Conservation (phyloP, 306 rosid genomes). For the Cicer arietinum region DNA sequence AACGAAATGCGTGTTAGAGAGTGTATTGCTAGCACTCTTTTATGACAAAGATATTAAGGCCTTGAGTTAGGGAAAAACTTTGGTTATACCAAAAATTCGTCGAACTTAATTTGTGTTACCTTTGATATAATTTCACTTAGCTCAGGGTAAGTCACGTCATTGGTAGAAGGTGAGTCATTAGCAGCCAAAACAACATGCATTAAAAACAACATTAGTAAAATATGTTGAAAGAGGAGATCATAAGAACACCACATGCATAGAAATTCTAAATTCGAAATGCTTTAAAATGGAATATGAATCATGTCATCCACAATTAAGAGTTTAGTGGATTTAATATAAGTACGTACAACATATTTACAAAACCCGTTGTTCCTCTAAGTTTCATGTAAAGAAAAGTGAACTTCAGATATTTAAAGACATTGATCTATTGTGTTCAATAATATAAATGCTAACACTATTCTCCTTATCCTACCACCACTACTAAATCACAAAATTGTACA, state of each 20-base stretch:
- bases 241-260: conserved; percentile 1
- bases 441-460: too few relatives aligned
- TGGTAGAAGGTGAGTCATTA: conserved; percentile 90
- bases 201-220: conserved; percentile 28
- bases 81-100: conserved; percentile 7
- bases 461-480: too few relatives aligned
- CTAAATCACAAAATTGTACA: too few relatives aligned
- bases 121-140: conserved; percentile 74
- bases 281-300: neutral
- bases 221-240: conserved; percentile 33
- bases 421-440: neutral
- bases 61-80: conserved; percentile 31
- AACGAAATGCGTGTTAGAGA: too few relatives aligned
- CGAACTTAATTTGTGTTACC: conserved; percentile 50
- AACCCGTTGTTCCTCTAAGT: conserved; percentile 19
- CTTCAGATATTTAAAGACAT: neutral
- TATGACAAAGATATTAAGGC: too few relatives aligned
- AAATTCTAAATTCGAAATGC: conserved; percentile 19
- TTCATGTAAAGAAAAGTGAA: conserved; percentile 6
- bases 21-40: too few relatives aligned
- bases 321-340: neutral
- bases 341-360: neutral
- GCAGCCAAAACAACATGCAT: conserved; percentile 92
- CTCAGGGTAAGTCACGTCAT: conserved; percentile 82
- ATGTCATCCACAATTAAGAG: neutral